These are phyloP conservation scores for Setaria italica DNA, from an alignment of 202 grass and related monocot species.

Conservation along the genomic window DNA sequence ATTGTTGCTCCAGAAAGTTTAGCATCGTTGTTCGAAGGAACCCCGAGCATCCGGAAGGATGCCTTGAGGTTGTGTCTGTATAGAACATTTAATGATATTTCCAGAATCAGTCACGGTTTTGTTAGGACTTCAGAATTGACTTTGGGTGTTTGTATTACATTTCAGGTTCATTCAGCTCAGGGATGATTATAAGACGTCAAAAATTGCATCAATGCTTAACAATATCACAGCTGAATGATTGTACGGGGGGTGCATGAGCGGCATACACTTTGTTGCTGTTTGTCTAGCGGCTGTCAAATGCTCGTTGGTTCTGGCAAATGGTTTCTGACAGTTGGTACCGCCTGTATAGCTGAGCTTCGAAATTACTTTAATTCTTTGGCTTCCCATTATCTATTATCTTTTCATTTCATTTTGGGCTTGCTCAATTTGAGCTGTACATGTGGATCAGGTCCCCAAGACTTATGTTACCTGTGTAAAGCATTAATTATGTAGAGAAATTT, in stretches of 20 bases:
- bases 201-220: slow-evolving; percentile 90
- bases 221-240: slow-evolving; percentile 72
- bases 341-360: slow-evolving; percentile 45
- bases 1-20: slow-evolving; percentile 99
- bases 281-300: neutral
- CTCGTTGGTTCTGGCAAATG: neutral
- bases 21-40: slow-evolving; percentile 93
- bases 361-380: slow-evolving; percentile 43
- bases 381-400: slow-evolving; percentile 18
- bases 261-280: neutral
- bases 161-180: slow-evolving; percentile 96
- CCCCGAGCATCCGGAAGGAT: slow-evolving; percentile 90
- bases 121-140: slow-evolving; percentile 26
- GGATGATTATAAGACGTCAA: slow-evolving; percentile 93
- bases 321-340: slow-evolving; percentile 26
- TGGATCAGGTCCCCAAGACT: neutral
- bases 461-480: slow-evolving; percentile 9
- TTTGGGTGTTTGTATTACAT: slow-evolving; percentile 48
- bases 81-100: slow-evolving; percentile 2
- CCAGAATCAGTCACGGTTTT: neutral
- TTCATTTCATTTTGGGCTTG: neutral
- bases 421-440: slow-evolving; percentile 48
- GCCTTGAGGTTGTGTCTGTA: slow-evolving; percentile 69
- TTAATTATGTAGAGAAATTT: neutral
- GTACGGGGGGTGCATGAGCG: neutral